Conservation (phyloP, 208 protist species). For the Leishmania arabica region DNA sequence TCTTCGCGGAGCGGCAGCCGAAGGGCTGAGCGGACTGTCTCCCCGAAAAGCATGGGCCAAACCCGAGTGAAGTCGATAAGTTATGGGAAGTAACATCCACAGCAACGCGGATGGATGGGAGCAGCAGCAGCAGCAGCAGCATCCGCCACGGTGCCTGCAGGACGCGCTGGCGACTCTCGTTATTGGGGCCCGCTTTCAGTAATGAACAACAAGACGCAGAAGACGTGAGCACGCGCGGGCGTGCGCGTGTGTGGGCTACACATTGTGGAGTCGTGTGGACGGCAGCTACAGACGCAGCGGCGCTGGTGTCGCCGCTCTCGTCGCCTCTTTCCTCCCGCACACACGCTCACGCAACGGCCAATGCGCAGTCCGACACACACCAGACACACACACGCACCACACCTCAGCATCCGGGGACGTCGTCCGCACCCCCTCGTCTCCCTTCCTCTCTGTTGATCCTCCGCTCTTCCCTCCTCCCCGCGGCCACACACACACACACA, state of each 20-base stretch:
- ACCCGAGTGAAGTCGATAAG: not conserved
- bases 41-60: not conserved
- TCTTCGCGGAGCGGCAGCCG: conserved; percentile 41
- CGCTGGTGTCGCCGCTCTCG: too few species aligned
- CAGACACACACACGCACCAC: not conserved
- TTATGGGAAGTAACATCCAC: not conserved
- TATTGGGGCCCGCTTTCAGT: not conserved
- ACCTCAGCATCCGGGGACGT: not conserved
- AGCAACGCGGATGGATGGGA: too few species aligned
- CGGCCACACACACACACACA: not conserved
- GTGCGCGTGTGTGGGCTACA: not conserved
- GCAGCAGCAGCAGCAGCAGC: not conserved
- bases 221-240: not conserved
- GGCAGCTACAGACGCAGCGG: not conserved
- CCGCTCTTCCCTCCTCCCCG: not conserved
- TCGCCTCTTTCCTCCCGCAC: not conserved
- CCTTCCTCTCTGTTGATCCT: not conserved
- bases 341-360: not conserved
- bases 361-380: not conserved
- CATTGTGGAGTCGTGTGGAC: not conserved
- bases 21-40: not conserved
- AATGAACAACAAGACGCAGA: not conserved
- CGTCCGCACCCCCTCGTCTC: not conserved
- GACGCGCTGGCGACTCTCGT: not conserved
- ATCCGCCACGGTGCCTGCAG: not conserved